These are phyloP conservation scores for Plicaturopsis crispa DNA, from an alignment of 768 basidiomycete genomes.

Conservation along the genomic window DNA sequence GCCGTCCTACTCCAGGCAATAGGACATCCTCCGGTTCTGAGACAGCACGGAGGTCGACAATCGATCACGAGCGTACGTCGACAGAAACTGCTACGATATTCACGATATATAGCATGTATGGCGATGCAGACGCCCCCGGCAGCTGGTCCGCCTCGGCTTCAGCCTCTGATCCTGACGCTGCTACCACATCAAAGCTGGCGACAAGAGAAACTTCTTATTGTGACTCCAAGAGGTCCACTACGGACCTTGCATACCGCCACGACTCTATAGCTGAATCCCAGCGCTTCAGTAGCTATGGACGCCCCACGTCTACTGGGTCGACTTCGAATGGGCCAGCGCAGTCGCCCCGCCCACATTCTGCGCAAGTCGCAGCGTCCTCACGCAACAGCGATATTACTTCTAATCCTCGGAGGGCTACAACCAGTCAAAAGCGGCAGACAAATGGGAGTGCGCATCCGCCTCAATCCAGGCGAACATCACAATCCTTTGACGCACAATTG, in stretches of 20 bases:
- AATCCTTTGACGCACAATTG: background rate
- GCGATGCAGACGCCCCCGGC: conserved; percentile 36
- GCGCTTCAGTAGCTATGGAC: background rate
- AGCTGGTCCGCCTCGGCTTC: background rate
- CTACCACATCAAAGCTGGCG: background rate
- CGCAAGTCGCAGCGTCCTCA: background rate
- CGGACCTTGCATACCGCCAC: background rate
- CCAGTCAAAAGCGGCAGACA: background rate
- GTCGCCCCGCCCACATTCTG: background rate
- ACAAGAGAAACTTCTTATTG: too few relatives aligned
- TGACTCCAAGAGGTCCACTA: too few relatives aligned
- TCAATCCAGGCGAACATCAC: background rate
- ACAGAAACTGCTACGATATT: conserved; percentile 67
- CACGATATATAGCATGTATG: conserved; percentile 86
- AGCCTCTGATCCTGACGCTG: background rate
- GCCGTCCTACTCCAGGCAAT: conserved; percentile 2
- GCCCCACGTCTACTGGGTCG: background rate
- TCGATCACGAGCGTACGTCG: conserved; percentile 42
- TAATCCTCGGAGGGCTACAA: background rate
- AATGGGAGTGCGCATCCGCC: background rate
- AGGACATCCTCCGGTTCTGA: background rate
- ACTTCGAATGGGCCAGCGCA: background rate
- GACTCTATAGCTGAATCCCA: background rate
- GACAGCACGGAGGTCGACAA: conserved; percentile 2
- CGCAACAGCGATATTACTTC: background rate